Evolutionary conservation across 306 rosid genomes (phyloP).

Genomic region (Delonix regia): DNA sequence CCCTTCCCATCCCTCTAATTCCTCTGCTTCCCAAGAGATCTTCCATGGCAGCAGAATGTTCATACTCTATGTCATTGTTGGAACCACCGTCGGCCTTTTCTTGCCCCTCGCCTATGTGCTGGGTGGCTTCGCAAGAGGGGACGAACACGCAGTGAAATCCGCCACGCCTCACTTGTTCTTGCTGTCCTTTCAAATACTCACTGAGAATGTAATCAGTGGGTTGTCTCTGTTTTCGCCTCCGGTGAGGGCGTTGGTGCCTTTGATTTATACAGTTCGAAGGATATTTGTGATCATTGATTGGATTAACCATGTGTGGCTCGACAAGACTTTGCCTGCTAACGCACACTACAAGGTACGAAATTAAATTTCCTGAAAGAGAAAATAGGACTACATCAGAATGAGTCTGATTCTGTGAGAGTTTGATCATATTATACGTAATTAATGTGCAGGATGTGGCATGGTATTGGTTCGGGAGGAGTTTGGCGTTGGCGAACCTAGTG

Average conservation of each 20-base stretch:
- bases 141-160: slow-evolving; percentile 60
- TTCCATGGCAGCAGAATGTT: slow-evolving; percentile 56
- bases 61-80: slow-evolving; percentile 55
- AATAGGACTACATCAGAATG: no score
- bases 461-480: slow-evolving; percentile 84
- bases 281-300: slow-evolving; percentile 68
- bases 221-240: slow-evolving; percentile 76
- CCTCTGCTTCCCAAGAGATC: slow-evolving; percentile 34
- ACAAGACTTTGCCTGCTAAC: slow-evolving; percentile 51
- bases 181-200: slow-evolving; percentile 73
- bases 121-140: slow-evolving; percentile 86
- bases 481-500: slow-evolving; percentile 58
- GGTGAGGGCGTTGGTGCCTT: slow-evolving; percentile 73
- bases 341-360: slow-evolving; percentile 56
- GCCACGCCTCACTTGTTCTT: slow-evolving; percentile 84
- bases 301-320: slow-evolving; percentile 65
- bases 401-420: no score
- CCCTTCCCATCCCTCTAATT: slow-evolving; percentile 45
- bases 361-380: not conserved
- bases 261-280: slow-evolving; percentile 70
- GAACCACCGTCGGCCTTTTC: slow-evolving; percentile 73
- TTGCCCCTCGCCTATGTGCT: slow-evolving; percentile 77
- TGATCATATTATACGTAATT: not conserved
- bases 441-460: slow-evolving; percentile 64
- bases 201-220: slow-evolving; percentile 71